These are phyloP conservation scores for Brasilioporus rufonigricans DNA, from an alignment of 768 basidiomycete genomes.

Conservation along the genomic window DNA sequence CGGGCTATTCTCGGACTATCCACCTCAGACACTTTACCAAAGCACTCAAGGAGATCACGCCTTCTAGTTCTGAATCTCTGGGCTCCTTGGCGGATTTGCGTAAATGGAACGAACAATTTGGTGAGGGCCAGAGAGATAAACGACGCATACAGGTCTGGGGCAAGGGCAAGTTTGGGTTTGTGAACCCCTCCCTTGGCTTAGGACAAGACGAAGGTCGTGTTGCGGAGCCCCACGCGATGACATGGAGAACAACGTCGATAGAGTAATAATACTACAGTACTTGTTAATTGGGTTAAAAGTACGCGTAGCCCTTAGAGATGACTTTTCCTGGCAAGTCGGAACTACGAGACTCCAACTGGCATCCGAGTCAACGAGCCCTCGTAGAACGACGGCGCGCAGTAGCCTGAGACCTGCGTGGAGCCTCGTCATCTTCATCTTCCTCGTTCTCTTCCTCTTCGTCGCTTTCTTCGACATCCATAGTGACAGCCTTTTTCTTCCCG, in stretches of 20 bases:
- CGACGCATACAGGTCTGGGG: conserved; percentile 80
- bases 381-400: conserved; percentile 22
- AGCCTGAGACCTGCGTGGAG: conserved; percentile 18
- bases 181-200: conserved; percentile 38
- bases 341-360: not conserved
- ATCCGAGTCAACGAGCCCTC: conserved; percentile 12
- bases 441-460: conserved; percentile 43
- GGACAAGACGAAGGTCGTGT: conserved; percentile 47
- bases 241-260: conserved; percentile 20
- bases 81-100: conserved; percentile 73
- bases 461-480: conserved; percentile 47
- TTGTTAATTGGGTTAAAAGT: conserved; percentile 14
- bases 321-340: not conserved
- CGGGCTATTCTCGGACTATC: conserved; percentile 39
- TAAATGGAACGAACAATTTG: conserved; percentile 94
- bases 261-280: conserved; percentile 26
- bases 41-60: conserved; percentile 86
- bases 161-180: conserved; percentile 85
- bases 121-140: conserved; percentile 72
- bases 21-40: conserved; percentile 69
- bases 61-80: conserved; percentile 80
- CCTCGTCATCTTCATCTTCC: conserved; percentile 33
- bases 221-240: conserved; percentile 15
- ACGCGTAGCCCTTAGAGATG: conserved; percentile 11
- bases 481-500: conserved; percentile 27